Evolutionary conservation across 371 early-diverging fungal species (phyloP), one percentile per base, ranked within the genome.

Genomic region (Mucor indicus): DNA sequence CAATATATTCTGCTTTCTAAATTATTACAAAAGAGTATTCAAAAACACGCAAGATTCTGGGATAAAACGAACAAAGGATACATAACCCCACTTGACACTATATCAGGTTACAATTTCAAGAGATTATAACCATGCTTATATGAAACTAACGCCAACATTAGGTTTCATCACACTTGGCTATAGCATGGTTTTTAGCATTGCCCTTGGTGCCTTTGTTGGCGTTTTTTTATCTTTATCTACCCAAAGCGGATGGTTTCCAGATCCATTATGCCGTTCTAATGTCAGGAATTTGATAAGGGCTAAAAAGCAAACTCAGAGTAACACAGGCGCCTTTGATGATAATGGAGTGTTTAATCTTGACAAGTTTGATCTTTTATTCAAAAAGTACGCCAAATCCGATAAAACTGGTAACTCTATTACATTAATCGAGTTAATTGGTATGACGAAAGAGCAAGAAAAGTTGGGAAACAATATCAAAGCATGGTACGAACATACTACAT

Each of bases 351-450:
- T 72, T 45, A 53, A 55, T 19, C 32, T 45, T 27, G 59, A 72
- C 7, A 53, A 48, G 15, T 72, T 67, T 38, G 62, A 72, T 17
- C 23, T 8, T 11, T 29, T 67, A 13, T 67, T 67, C 42, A 29
- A 51, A 4, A 64, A 60, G 33, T 60, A 72, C 41, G 67, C 68
- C 17, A 52, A 55, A 44, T 49, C 55, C 9, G 62, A 71, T 39
- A 23, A 50, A 8, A 51, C 55, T 42, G 63, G 65, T 19, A 50
- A 60, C 9, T 55, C 60, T 2, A 67, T 72, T 27, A 59, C 57
- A 1, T n/a, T 72, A 8, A 20, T 42, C 3, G 72, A 67, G 43
- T 33, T 72, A 1, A 33, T 65, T 9, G 42, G 48, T 35, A 59
- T 64, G 69, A 62, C 55, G 1, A 44, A 62, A 38, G 63, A 53